Evolutionary conservation across 192 early-diverging fungal genomes (phyloP), one percentile per base, ranked within the genome.

Genomic region (Coemansia sp.): DNA sequence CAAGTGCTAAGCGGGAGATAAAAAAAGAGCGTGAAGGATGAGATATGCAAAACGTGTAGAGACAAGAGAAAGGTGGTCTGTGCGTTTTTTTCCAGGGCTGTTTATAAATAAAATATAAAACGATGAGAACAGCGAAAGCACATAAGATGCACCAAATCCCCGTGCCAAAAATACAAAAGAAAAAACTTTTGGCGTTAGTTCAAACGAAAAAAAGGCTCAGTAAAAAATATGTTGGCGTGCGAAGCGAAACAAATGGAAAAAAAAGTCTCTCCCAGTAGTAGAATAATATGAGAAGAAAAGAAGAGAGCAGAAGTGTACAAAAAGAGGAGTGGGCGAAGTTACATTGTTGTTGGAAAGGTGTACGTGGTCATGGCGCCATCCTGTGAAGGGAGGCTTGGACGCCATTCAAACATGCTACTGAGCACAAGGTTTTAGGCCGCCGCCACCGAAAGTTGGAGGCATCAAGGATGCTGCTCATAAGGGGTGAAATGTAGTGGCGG

Each of bases 11-110:
- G 31, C 20, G 12, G 33, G 57, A 18, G 57, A 60, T 24, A 60
- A 60, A 34, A n/a, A 27, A 27, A 27, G 27, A 16, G 36, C 5
- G 38, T 22, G 38, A 62, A 24, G 31, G 29, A 22, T 22, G 61
- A 40, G 11, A 58, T 33, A 57, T 61, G 38, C 39, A 69, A 41
- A 41, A 70, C 44, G 33, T 53, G 46, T 52, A 60, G 61, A 49
- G 64, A 34, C 24, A 10, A 47, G 31, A 62, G 27, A 53, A 44
- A 34, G 49, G 55, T 75, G 73, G 73, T 75, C 73, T 65, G 73
- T 75, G 73, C 73, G 31, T 49, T 60, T 5, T 60, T 5, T 36
- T 20, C 10, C 36, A n/a, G 38, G 20, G 36, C 34, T 13, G 20
- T 44, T 44, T 60, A 69, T 24, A 46, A 13, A 40, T 31, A 40